phyloP scores from a whole-genome alignment of 768 basidiomycete genomes.

The Lentinus tigrinus region DNA sequence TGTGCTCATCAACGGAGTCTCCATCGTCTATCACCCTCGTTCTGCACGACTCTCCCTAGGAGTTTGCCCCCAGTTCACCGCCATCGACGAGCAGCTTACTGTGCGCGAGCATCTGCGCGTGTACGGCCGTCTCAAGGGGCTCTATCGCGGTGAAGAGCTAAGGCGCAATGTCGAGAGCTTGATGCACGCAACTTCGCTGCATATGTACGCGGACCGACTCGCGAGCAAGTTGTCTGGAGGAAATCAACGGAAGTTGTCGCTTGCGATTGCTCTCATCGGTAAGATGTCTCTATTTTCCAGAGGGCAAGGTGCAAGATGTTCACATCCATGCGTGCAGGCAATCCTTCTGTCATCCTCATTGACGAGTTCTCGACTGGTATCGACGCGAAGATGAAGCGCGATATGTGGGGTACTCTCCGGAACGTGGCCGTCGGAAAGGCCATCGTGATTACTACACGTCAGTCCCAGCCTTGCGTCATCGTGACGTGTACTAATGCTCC shows the following conservation, averaged over 20 bases:
- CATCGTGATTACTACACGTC: constrained; percentile 70
- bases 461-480: constrained; percentile 22
- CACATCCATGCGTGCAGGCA: constrained; percentile 41
- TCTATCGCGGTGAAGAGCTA: constrained; percentile 49
- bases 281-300: neutral
- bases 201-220: constrained; percentile 62
- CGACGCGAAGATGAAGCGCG: constrained; percentile 80
- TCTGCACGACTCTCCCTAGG: constrained; percentile 68
- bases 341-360: constrained; percentile 74
- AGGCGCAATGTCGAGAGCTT: constrained; percentile 53
- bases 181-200: constrained; percentile 56
- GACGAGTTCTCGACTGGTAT: constrained; percentile 85
- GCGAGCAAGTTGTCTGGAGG: constrained; percentile 78
- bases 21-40: constrained; percentile 62
- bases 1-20: constrained; percentile 62
- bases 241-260: constrained; percentile 72
- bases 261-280: constrained; percentile 78
- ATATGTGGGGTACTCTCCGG: constrained; percentile 77
- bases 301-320: neutral
- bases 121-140: constrained; percentile 74
- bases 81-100: constrained; percentile 75
- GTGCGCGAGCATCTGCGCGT: constrained; percentile 74
- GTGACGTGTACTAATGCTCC: neutral
- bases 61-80: constrained; percentile 84
- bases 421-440: constrained; percentile 67